A percentile compares a stretch with the other conserved stretches of the same genome.
Evolutionary conservation across 768 basidiomycete species (phyloP).

Genomic region (Auriscalpium vulgare): DNA sequence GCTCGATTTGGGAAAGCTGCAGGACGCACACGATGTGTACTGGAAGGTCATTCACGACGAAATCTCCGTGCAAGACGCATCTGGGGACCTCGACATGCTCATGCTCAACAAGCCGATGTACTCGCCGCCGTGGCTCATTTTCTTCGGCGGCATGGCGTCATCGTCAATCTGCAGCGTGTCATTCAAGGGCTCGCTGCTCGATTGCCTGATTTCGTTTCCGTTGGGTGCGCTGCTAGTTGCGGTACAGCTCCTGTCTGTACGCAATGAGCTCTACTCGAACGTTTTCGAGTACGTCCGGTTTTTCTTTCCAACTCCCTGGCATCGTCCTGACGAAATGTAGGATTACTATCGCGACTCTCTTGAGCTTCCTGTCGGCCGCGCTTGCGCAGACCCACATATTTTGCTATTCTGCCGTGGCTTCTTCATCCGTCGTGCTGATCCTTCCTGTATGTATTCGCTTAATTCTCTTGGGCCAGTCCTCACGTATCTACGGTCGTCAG

Average conservation of each 20-base stretch:
- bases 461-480: background rate
- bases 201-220: conserved; percentile 63
- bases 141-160: conserved; percentile 75
- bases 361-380: conserved; percentile 74
- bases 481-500: conserved; percentile 10
- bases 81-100: conserved; percentile 56
- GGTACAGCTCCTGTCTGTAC: conserved; percentile 62
- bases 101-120: conserved; percentile 65
- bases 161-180: conserved; percentile 65
- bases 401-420: conserved; percentile 77
- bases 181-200: conserved; percentile 73
- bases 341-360: conserved; percentile 71
- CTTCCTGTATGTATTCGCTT: conserved; percentile 45
- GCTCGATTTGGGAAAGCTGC: conserved; percentile 71
- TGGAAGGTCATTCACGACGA: conserved; percentile 86
- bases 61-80: conserved; percentile 67
- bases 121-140: conserved; percentile 46
- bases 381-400: conserved; percentile 60
- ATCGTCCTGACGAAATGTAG: conserved; percentile 26
- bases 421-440: conserved; percentile 72
- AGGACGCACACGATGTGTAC: conserved; percentile 62
- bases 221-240: conserved; percentile 68
- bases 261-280: conserved; percentile 73
- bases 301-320: background rate
- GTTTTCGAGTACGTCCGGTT: conserved; percentile 55